Evolutionary conservation across 495 filamentous ascomycete genomes (phyloP).

Genomic region (Astrocystis sublimbata): DNA sequence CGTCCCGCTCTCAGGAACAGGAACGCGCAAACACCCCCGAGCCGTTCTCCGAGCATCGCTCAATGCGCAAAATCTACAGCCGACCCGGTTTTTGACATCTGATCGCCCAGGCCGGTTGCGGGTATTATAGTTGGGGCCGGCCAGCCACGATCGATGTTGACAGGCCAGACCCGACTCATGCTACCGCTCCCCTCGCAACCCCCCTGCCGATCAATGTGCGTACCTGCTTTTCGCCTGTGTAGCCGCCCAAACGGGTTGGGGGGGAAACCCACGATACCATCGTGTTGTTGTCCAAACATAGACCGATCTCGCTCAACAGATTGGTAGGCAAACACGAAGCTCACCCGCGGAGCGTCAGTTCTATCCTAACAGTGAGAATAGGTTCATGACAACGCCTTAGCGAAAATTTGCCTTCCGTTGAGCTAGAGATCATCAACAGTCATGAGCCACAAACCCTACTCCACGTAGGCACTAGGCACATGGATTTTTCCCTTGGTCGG

Average conservation of each 20-base stretch:
- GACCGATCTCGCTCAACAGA: too few species aligned
- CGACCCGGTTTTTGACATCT: background rate
- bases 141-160: background rate
- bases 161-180: background rate
- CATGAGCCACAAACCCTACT: background rate
- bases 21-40: background rate
- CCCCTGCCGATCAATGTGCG: background rate
- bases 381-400: too few species aligned
- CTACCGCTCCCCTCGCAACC: background rate
- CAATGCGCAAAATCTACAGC: background rate
- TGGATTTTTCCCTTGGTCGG: background rate
- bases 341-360: background rate
- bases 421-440: background rate
- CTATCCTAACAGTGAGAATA: background rate
- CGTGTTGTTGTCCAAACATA: background rate
- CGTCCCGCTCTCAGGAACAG: constrained; percentile 3
- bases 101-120: background rate
- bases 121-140: background rate
- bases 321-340: background rate
- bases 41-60: background rate
- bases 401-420: too few species aligned
- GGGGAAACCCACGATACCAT: background rate
- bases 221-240: background rate
- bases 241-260: background rate
- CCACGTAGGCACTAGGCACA: background rate